These are phyloP conservation scores for Rhodotorula paludigena DNA, from an alignment of 768 basidiomycete species.

Conservation along the genomic window DNA sequence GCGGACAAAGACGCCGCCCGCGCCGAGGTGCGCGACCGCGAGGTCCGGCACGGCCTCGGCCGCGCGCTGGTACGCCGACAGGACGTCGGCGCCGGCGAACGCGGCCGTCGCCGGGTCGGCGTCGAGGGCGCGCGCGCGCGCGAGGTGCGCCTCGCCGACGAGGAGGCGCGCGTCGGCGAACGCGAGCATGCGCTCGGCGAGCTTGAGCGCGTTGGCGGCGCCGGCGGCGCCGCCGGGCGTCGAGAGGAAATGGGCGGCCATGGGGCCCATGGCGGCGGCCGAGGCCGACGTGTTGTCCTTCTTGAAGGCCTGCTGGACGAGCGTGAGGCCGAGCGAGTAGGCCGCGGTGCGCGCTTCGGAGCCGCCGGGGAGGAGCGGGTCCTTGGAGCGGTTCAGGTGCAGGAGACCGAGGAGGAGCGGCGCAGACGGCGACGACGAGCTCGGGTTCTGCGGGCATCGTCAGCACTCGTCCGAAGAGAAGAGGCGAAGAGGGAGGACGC, in stretches of 20 bases:
- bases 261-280: conserved; percentile 64
- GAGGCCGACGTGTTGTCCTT: conserved; percentile 67
- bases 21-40: conserved; percentile 67
- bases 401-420: conserved; percentile 79
- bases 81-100: neutral
- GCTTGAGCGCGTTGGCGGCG: conserved; percentile 68
- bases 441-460: conserved; percentile 11
- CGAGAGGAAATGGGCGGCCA: conserved; percentile 71
- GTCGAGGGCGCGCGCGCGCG: conserved; percentile 75
- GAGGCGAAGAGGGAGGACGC: conserved; percentile 44
- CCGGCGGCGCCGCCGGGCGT: conserved; percentile 55
- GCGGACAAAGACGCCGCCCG: conserved; percentile 79
- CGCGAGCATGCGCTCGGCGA: conserved; percentile 89
- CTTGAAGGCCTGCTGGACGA: conserved; percentile 67
- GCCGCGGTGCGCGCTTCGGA: conserved; percentile 60
- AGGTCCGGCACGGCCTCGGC: conserved; percentile 56
- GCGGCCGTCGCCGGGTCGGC: conserved; percentile 56
- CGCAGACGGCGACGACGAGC: conserved; percentile 57
- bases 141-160: conserved; percentile 77
- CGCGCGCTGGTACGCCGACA: conserved; percentile 54
- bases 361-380: conserved; percentile 55
- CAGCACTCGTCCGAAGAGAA: neutral
- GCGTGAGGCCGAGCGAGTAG: conserved; percentile 63
- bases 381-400: conserved; percentile 77
- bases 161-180: conserved; percentile 83